Base-by-base conservation (phyloP, 2,329 filamentous ascomycete species). In the Penicillium vulpinum region DNA sequence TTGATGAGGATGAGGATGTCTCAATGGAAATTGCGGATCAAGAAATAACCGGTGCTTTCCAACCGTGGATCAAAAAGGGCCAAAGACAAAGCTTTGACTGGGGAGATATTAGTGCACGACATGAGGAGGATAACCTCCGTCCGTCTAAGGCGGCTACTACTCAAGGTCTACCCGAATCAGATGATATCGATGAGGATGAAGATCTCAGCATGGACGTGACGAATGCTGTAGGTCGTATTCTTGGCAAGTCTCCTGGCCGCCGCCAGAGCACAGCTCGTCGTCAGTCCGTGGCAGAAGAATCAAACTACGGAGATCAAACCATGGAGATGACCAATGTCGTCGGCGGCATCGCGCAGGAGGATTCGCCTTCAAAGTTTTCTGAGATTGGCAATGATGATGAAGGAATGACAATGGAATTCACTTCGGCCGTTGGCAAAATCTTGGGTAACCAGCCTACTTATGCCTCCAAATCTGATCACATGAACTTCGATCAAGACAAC, bases 131-230 rank as follows among this genome's bases (percentile, higher is more conserved):
- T 57, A 80, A 80, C 58, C 51, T 75, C 11, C 69, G 75, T 50
- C 73, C 71, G 15, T 70, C 74, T 38, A 67, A 69, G n/a, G 26
- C 21, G 49, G 31, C 31, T 39, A 45, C 55, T 8, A 26, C 36
- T 7, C 40, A 54, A 16, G 49, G 60, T 47, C 44, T 58, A 11
- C 58, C 67, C 60, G 54, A 58, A 60, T 26, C 72, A 73, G 57
- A 75, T 79, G 50, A 80, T 24, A 70, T 76, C 5, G 80, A 82
- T 13, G 77, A 82, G 24, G 82, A 83, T 21, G 83, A 85, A 61
- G 90, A 92, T 38, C 87, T 95, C 81, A 94, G 91, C 22, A 97
- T 97, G 93, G 93, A 97, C 66, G 90, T 97, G 8, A 97, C 93
- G 2, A 86, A 85, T 53, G 90, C 86, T 9, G 80, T 96, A 51